Base-by-base conservation (phyloP, 805 yeast species). In the Groenewaldozyma salmanticensis region DNA sequence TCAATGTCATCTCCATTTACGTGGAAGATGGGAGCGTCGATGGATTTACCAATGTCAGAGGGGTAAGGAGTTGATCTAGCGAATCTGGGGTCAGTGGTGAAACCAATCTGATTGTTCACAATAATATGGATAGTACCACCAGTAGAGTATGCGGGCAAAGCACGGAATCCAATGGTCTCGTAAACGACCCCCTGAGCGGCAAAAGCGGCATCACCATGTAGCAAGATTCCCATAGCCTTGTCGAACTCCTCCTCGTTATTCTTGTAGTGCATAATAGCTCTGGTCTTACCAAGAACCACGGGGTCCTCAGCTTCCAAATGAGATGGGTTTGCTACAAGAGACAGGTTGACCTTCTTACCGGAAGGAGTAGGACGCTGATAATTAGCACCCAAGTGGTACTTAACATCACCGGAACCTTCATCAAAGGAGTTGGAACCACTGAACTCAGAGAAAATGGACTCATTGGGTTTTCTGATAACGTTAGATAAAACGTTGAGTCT, bases 231-330 rank as follows among this genome's bases (percentile, higher is more conserved):
- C 74, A 92, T 71, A 36, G 97, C 96, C 68, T 87, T 90, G 55
- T 78, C 71, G 70, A 71, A 83, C 35, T 72, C 75, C 49, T 87
- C 87, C 50, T 82, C 77, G 60, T 92, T 97, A 55, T 77, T 71
- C 70, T 90, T 90, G 69, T 77, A 82, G 60, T 86, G 94, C 67
- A 84, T 92, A 51, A 88, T 79, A 51, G 98, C 94, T 70, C 98
- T 80, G 35, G 96, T 85, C 74, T 94, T 83, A 67, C 99, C 99
- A 59, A 92, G 73, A 41, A 92, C 98, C 51, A 92, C 96, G 46
- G 97, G 96, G 65, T 92, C 99, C 69, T 88, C 96, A 46, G 98
- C 94, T 71, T 92, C 99, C 68, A 92, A 77, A 70, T 92, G 99
- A 37, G 97, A 90, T 48, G 99, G 99, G 67, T 92, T 92, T 48